These are phyloP conservation scores for Pseudogymnoascus sp. DNA, from an alignment of 2,329 filamentous ascomycete genomes.

Conservation along the genomic window DNA sequence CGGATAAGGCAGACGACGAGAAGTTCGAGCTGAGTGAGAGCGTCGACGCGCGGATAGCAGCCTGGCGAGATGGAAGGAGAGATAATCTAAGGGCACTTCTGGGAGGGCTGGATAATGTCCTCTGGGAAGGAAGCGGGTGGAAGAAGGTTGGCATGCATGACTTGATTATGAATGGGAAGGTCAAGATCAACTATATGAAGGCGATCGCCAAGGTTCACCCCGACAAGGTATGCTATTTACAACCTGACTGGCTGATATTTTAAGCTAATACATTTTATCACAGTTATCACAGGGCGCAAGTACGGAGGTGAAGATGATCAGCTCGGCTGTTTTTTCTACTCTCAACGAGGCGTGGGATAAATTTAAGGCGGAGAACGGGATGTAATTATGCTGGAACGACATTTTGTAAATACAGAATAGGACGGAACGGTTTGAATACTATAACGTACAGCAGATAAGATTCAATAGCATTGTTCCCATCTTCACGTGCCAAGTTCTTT, in stretches of 20 bases:
- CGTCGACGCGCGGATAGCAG: slow-evolving; percentile 68
- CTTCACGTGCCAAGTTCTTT: no score
- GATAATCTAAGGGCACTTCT: slow-evolving; percentile 86
- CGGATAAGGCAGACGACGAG: slow-evolving; percentile 82
- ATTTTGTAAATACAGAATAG: background rate
- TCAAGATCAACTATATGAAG: slow-evolving; percentile 98
- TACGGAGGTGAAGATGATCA: slow-evolving; percentile 58
- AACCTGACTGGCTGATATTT: background rate
- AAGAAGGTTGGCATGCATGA: slow-evolving; percentile 95
- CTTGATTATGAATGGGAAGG: slow-evolving; percentile 83
- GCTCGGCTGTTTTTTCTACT: slow-evolving; percentile 56
- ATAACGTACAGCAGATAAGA: background rate
- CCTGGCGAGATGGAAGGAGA: slow-evolving; percentile 85
- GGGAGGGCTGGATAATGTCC: slow-evolving; percentile 74
- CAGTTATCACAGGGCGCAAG: slow-evolving; percentile 56
- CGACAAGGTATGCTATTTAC: slow-evolving; percentile 68
- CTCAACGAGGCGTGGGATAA: slow-evolving; percentile 67
- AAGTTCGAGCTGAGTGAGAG: slow-evolving; percentile 81
- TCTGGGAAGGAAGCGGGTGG: slow-evolving; percentile 91
- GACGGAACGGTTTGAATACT: background rate
- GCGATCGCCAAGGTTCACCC: slow-evolving; percentile 97
- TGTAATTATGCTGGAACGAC: slow-evolving; percentile 31
- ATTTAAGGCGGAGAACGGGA: slow-evolving; percentile 59
- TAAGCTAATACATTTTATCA: background rate
- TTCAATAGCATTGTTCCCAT: background rate